Conservation (phyloP, 176 grass and related monocot genomes). For the Lolium multiflorum region DNA sequence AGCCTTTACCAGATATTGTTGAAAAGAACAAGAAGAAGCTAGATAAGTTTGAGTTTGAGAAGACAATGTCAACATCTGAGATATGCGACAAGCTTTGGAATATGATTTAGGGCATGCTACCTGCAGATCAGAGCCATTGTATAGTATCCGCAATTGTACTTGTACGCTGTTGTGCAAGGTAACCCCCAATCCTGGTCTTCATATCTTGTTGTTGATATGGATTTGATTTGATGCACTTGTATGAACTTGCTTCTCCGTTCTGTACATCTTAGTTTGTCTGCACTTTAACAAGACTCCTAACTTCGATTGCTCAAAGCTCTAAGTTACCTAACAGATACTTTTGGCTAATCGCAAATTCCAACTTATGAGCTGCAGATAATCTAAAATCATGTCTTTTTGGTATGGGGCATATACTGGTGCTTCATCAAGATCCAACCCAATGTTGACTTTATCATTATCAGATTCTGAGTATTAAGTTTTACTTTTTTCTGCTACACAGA, state of each 20-base stretch:
- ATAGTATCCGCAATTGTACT: neutral
- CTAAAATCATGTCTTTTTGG: slow-evolving; percentile 18
- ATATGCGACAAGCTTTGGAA: slow-evolving; percentile 78
- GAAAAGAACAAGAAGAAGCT: slow-evolving; percentile 63
- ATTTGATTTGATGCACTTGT: slow-evolving; percentile 5
- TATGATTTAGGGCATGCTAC: slow-evolving; percentile 35
- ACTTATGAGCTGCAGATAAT: slow-evolving; percentile 2
- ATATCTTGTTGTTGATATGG: neutral
- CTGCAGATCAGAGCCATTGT: neutral
- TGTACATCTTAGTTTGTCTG: too few relatives aligned
- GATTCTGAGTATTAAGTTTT: slow-evolving; percentile 67
- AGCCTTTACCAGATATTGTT: slow-evolving; percentile 59
- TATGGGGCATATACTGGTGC: slow-evolving; percentile 53
- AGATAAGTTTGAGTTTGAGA: slow-evolving; percentile 65
- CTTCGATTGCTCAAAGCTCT: too few relatives aligned
- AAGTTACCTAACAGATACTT: slow-evolving; percentile 20
- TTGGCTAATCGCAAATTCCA: neutral
- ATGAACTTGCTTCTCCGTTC: neutral
- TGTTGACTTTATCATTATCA: slow-evolving; percentile 63
- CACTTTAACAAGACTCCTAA: too few relatives aligned
- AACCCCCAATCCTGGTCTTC: slow-evolving; percentile 1
- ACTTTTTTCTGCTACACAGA: slow-evolving; percentile 67
- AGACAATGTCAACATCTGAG: slow-evolving; percentile 34
- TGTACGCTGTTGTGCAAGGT: slow-evolving; percentile 9
- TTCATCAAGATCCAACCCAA: slow-evolving; percentile 57